A percentile compares a stretch with the other conserved stretches of the same genome.
Conservation (phyloP, 371 early-diverging fungal genomes). For the Chytridiales sp. region DNA sequence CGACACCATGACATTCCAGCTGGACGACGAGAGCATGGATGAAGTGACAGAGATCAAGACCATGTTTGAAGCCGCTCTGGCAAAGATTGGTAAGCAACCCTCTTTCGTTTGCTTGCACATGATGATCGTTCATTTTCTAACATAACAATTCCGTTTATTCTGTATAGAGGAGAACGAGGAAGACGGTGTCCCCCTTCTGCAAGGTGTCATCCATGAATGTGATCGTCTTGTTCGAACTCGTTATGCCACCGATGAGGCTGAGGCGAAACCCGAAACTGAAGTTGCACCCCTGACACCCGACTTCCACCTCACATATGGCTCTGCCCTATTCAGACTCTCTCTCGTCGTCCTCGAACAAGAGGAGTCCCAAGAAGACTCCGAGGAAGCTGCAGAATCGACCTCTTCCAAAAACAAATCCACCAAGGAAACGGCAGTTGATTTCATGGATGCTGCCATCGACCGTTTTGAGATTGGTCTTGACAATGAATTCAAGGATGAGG, state of each 20-base stretch:
- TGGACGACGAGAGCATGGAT: conserved; percentile 5
- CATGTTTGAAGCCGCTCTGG: conserved; percentile 15
- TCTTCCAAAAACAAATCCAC: no score
- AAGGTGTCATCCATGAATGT: conserved; percentile 29
- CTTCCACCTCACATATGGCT: conserved; percentile 26
- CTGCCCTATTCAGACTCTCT: conserved; percentile 25
- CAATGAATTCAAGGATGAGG: not conserved
- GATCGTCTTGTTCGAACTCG: conserved; percentile 23
- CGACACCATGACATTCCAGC: conserved; percentile 11
- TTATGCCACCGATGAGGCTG: not conserved
- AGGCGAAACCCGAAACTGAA: not conserved
- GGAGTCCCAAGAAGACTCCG: conserved; percentile 2
- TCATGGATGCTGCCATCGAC: conserved; percentile 32
- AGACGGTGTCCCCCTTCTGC: conserved; percentile 24
- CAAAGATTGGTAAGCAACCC: conserved; percentile 12
- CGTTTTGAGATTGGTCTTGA: conserved; percentile 24
- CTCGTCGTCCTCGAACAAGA: conserved; percentile 8
- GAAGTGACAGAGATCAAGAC: conserved; percentile 17
- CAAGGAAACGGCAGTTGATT: conserved; percentile 3
- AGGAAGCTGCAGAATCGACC: conserved; percentile 1
- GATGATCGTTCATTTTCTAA: not conserved
- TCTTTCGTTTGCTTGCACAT: not conserved
- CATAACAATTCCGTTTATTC: no score
- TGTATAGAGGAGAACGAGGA: conserved; percentile 17
- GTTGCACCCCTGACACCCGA: conserved; percentile 6